Evolutionary conservation across 331 rosid species (phyloP).

Genomic region (Rhamnella rubrinervis): DNA sequence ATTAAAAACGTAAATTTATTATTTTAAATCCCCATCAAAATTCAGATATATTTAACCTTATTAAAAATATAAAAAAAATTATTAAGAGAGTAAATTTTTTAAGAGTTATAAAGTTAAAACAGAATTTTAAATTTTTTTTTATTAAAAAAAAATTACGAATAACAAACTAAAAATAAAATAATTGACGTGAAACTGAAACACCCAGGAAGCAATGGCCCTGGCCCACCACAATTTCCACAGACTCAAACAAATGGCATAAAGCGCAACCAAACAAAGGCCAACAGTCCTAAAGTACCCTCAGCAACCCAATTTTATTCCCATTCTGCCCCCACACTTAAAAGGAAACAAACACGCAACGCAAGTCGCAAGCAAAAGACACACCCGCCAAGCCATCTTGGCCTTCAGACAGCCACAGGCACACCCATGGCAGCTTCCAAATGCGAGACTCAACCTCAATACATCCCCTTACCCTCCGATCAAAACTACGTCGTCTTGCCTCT

Average conservation of each 20-base stretch:
- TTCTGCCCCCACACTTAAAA: neutral
- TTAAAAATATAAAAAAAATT: too few species aligned
- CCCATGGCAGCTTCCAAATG: constrained; percentile 42
- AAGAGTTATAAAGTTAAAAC: too few species aligned
- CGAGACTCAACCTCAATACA: constrained; percentile 12
- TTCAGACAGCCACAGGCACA: neutral
- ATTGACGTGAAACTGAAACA: neutral
- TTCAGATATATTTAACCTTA: too few species aligned
- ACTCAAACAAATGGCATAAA: constrained; percentile 22
- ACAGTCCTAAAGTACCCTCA: neutral
- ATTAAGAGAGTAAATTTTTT: too few species aligned
- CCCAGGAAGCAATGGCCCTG: constrained; percentile 2
- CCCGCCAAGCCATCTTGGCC: neutral
- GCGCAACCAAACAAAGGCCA: constrained; percentile 20
- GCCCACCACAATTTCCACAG: constrained; percentile 47
- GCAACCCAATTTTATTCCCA: neutral
- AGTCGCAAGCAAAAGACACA: neutral
- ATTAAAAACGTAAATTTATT: too few species aligned
- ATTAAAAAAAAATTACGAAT: too few species aligned
- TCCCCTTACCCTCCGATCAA: constrained; percentile 24
- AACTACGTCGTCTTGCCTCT: constrained; percentile 36
- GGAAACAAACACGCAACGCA: neutral
- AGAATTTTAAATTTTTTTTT: too few species aligned
- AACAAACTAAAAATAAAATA: too few species aligned
- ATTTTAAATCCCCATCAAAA: too few species aligned